Conservation (phyloP, 2,329 filamentous ascomycete genomes). For the Epichloe brachyelytri region DNA sequence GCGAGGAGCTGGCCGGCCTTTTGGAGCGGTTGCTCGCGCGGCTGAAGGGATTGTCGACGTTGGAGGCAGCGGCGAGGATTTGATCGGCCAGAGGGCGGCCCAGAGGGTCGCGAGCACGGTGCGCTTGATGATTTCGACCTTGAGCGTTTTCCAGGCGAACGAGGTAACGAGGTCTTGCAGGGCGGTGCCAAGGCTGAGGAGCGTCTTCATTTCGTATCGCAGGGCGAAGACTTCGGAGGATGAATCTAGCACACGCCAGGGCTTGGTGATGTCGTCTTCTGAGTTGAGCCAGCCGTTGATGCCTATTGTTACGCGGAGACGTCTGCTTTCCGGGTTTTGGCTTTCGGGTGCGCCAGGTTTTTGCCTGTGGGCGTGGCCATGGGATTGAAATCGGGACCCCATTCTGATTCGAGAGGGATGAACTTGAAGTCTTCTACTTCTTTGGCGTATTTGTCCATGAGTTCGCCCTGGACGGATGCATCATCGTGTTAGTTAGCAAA, state of each 20-base stretch:
- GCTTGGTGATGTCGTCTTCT: conserved; percentile 61
- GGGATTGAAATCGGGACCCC: conserved; percentile 15
- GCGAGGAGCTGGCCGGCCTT: conserved; percentile 72
- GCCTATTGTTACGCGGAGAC: conserved; percentile 70
- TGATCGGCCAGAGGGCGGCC: conserved; percentile 59
- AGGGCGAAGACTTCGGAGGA: conserved; percentile 68
- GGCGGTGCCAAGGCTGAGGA: conserved; percentile 63
- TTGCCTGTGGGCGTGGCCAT: not conserved
- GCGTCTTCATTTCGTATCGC: conserved; percentile 66
- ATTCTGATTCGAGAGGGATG: conserved; percentile 50
- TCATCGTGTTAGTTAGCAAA: not conserved
- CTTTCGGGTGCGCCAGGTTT: not conserved
- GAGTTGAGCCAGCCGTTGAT: conserved; percentile 76
- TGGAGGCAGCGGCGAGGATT: conserved; percentile 50
- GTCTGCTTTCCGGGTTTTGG: conserved; percentile 22
- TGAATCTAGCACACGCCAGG: conserved; percentile 63
- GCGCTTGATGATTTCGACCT: conserved; percentile 59
- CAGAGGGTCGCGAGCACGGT: conserved; percentile 57
- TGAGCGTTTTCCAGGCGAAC: conserved; percentile 62
- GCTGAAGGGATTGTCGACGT: conserved; percentile 72
- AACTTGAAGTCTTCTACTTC: conserved; percentile 77
- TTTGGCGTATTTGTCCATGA: conserved; percentile 77
- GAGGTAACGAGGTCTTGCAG: conserved; percentile 60
- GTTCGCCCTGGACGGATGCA: conserved; percentile 41
- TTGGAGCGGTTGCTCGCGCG: conserved; percentile 65